Evolutionary conservation across 108 stramenopile species (phyloP).

Genomic region (Stephanodiscus triporus): DNA sequence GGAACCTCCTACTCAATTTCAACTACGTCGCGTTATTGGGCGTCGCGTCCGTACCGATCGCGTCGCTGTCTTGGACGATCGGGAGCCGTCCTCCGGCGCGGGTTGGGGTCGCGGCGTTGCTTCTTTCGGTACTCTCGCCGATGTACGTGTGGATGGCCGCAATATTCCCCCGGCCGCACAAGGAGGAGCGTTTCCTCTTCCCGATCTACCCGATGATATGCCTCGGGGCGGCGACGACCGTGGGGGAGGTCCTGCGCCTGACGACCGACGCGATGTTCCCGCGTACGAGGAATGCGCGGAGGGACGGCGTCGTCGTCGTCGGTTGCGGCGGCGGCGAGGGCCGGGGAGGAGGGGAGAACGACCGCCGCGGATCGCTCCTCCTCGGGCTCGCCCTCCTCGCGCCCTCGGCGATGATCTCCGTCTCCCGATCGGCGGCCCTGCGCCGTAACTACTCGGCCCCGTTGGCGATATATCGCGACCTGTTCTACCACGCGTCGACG

Average conservation of each 20-base stretch:
- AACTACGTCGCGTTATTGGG: constrained; percentile 54
- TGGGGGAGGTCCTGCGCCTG: constrained; percentile 3
- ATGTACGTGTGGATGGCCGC: constrained; percentile 85
- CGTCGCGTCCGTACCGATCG: not conserved
- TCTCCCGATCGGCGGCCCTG: constrained; percentile 66
- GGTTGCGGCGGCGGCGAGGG: not conserved
- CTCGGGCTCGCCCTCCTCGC: constrained; percentile 29
- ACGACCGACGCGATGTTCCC: not conserved
- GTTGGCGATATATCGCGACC: constrained; percentile 60
- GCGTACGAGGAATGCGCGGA: not conserved
- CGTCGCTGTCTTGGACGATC: too few relatives aligned
- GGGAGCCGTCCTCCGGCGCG: not conserved
- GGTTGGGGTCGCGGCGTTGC: not conserved
- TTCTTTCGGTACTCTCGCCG: constrained; percentile 53
- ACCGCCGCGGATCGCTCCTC: not conserved
- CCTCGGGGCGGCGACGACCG: constrained; percentile 45
- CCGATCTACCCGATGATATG: constrained; percentile 85
- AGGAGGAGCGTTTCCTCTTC: constrained; percentile 96
- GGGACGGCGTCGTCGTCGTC: too few relatives aligned
- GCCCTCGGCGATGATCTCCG: constrained; percentile 54
- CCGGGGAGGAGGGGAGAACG: not conserved
- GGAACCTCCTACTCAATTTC: constrained; percentile 93
- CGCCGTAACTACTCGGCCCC: constrained; percentile 81
- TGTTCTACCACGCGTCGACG: constrained; percentile 23
- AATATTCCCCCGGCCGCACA: constrained; percentile 91